phyloP scores from a whole-genome alignment of 495 filamentous ascomycete species.

The Friedmanniomyces endolithicus region DNA sequence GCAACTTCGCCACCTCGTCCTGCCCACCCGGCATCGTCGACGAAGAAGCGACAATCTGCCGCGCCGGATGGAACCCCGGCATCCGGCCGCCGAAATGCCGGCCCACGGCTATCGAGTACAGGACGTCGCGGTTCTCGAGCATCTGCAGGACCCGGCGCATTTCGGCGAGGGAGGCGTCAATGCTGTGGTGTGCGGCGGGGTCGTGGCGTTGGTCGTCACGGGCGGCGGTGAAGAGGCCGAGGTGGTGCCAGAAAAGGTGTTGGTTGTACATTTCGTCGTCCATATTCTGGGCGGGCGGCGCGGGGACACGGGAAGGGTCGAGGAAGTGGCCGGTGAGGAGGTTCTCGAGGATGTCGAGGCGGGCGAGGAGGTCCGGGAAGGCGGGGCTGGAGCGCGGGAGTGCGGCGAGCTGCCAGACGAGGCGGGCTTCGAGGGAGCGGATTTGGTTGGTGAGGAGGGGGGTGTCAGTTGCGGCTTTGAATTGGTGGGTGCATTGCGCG shows the following conservation, averaged over 20 bases:
- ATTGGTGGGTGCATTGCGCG: conserved; percentile 36
- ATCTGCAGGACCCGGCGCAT: conserved; percentile 60
- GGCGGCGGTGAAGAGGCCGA: conserved; percentile 59
- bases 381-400: conserved; percentile 18
- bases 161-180: conserved; percentile 49
- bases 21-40: conserved; percentile 55
- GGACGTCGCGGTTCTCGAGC: conserved; percentile 78
- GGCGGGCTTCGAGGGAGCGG: conserved; percentile 25
- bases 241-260: conserved; percentile 66
- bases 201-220: conserved; percentile 40
- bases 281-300: conserved; percentile 12
- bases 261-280: conserved; percentile 46
- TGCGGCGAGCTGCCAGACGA: conserved; percentile 30
- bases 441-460: conserved; percentile 15
- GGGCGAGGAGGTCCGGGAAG: conserved; percentile 42
- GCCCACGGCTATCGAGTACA: conserved; percentile 76
- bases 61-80: conserved; percentile 47
- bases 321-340: conserved; percentile 58
- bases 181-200: conserved; percentile 41
- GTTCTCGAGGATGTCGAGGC: conserved; percentile 61
- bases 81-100: conserved; percentile 59
- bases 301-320: conserved; percentile 41
- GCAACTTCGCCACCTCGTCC: conserved; percentile 58
- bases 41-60: conserved; percentile 43
- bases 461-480: conserved; percentile 41